Evolutionary conservation across 2,329 filamentous ascomycete species (phyloP).

Genomic region (Aspergillus sp.): DNA sequence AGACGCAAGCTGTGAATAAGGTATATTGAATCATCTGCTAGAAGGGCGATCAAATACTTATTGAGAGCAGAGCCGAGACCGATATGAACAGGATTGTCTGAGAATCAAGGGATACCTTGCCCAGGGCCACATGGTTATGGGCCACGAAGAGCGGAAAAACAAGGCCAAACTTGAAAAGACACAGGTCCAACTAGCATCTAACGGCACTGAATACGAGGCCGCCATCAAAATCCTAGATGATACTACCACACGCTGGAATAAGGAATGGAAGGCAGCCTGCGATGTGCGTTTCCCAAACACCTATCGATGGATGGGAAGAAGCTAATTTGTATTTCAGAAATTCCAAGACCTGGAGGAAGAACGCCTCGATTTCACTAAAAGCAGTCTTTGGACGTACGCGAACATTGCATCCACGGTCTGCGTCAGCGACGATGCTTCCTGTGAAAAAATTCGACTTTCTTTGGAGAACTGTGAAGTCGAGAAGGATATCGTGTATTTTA

Average conservation of each 20-base stretch:
- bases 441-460: constrained; percentile 90
- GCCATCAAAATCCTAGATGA: constrained; percentile 92
- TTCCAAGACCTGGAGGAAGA: constrained; percentile 99
- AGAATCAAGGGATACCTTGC: constrained; percentile 98
- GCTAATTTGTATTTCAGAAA: constrained; percentile 54
- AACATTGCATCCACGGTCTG: constrained; percentile 97
- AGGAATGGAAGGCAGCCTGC: constrained; percentile 96
- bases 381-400: constrained; percentile 94
- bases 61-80: constrained; percentile 67
- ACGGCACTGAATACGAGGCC: constrained; percentile 88
- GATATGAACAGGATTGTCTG: constrained; percentile 94
- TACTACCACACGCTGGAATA: constrained; percentile 91
- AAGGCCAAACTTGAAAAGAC: constrained; percentile 99
- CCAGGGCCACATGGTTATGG: constrained; percentile 99
- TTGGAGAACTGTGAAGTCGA: constrained; percentile 95
- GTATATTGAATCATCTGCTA: constrained; percentile 39
- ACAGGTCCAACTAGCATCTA: constrained; percentile 86
- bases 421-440: constrained; percentile 93
- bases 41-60: constrained; percentile 7
- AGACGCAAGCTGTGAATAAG: constrained; percentile 89
- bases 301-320: not conserved
- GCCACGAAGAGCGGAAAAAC: constrained; percentile 96
- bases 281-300: constrained; percentile 48
- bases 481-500: constrained; percentile 87
- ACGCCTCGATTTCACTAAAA: constrained; percentile 93